phyloP scores from a whole-genome alignment of 495 filamentous ascomycete species.

The Ascobolus immersus region DNA sequence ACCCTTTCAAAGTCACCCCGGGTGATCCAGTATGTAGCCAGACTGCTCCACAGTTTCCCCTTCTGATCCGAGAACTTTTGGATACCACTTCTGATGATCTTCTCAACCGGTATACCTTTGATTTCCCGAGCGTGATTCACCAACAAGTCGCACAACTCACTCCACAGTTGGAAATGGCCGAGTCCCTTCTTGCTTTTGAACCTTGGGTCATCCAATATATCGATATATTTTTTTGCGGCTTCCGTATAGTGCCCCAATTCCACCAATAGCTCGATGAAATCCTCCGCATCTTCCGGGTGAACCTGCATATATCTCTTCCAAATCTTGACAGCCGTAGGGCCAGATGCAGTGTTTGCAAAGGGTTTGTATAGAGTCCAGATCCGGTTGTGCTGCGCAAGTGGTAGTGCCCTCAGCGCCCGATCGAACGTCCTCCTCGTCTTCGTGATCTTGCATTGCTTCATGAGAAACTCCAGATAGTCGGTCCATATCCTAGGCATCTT shows the following conservation, averaged over 20 bases:
- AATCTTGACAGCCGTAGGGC: slow-evolving; percentile 71
- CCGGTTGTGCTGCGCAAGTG: slow-evolving; percentile 86
- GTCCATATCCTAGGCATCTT: slow-evolving; percentile 99
- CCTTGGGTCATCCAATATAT: slow-evolving; percentile 71
- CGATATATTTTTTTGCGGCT: slow-evolving; percentile 78
- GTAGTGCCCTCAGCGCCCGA: slow-evolving; percentile 76
- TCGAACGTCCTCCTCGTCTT: slow-evolving; percentile 79
- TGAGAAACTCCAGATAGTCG: slow-evolving; percentile 80
- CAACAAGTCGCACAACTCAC: slow-evolving; percentile 91
- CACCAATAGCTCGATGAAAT: slow-evolving; percentile 70
- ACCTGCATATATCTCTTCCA: slow-evolving; percentile 97
- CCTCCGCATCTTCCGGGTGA: slow-evolving; percentile 84
- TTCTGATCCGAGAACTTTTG: slow-evolving; percentile 79
- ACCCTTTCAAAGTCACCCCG: slow-evolving; percentile 63
- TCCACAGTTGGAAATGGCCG: slow-evolving; percentile 91
- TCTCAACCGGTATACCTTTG: slow-evolving; percentile 75
- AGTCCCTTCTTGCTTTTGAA: slow-evolving; percentile 86
- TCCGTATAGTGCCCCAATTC: slow-evolving; percentile 70
- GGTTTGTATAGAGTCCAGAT: slow-evolving; percentile 83
- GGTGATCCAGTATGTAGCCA: slow-evolving; percentile 94
- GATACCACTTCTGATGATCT: slow-evolving; percentile 82
- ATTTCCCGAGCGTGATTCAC: slow-evolving; percentile 75
- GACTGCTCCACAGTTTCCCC: slow-evolving; percentile 84
- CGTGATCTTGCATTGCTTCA: slow-evolving; percentile 79
- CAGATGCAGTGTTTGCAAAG: slow-evolving; percentile 82